These are phyloP conservation scores for Colletotrichum neosansevieriae DNA, from an alignment of 2,329 filamentous ascomycete species.

Conservation along the genomic window DNA sequence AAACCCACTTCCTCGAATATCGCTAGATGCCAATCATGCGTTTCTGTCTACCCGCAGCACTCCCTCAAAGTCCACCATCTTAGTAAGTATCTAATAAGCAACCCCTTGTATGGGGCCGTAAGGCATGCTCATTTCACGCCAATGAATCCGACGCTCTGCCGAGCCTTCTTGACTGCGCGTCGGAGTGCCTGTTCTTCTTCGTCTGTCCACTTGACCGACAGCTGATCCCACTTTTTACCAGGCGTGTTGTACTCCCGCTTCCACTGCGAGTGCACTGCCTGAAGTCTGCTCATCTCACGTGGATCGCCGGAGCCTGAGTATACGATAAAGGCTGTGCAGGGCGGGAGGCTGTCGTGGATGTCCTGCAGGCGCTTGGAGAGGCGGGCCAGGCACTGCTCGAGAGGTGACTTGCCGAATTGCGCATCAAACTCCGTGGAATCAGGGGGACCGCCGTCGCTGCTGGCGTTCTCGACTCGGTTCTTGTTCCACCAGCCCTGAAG, in stretches of 20 bases:
- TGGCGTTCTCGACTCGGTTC: conserved; percentile 57
- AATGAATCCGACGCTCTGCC: conserved; percentile 74
- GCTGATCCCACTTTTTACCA: conserved; percentile 74
- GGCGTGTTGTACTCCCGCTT: conserved; percentile 74
- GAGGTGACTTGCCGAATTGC: conserved; percentile 45
- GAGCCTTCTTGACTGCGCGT: conserved; percentile 66
- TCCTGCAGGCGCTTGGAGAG: conserved; percentile 63
- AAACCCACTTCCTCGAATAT: neutral
- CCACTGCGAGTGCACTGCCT: conserved; percentile 70
- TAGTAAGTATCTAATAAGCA: neutral
- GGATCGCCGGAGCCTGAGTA: conserved; percentile 77
- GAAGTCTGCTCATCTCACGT: conserved; percentile 72
- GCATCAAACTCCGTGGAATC: conserved; percentile 47
- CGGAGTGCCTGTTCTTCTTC: conserved; percentile 72
- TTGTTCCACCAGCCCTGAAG: conserved; percentile 77
- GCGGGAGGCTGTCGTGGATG: conserved; percentile 70
- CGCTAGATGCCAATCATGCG: neutral
- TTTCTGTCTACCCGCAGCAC: neutral
- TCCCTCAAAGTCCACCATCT: neutral
- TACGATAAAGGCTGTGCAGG: conserved; percentile 74
- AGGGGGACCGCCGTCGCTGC: conserved; percentile 52
- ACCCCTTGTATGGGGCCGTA: neutral
- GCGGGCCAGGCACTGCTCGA: conserved; percentile 60
- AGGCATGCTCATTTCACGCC: conserved; percentile 67
- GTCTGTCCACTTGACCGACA: conserved; percentile 77